phyloP scores from a whole-genome alignment of 768 basidiomycete genomes.

The Naganishia randhawae region DNA sequence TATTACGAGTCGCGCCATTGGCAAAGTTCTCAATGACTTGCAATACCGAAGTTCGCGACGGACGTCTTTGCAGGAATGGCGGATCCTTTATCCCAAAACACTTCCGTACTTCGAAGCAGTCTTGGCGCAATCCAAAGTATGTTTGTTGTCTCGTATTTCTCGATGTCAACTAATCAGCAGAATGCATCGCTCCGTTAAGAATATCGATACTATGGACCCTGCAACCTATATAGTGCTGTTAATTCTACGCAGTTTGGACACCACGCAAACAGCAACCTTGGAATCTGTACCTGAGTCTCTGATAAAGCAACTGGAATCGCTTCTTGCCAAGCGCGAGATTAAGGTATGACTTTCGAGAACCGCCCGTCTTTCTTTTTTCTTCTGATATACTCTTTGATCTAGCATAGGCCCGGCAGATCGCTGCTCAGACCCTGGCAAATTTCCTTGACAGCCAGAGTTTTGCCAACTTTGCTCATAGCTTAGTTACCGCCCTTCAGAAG shows the following conservation, averaged over 20 bases:
- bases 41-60: constrained; percentile 31
- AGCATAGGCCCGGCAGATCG: constrained; percentile 22
- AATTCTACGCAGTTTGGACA: constrained; percentile 20
- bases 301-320: neutral
- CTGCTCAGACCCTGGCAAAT: constrained; percentile 22
- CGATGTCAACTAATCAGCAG: constrained; percentile 2
- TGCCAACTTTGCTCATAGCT: neutral
- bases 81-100: constrained; percentile 37
- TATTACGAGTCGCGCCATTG: constrained; percentile 36
- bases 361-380: neutral
- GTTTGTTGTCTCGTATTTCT: neutral
- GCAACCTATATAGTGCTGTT: constrained; percentile 11
- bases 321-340: constrained; percentile 17
- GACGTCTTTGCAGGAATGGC: constrained; percentile 39
- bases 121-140: constrained; percentile 4
- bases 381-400: neutral
- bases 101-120: constrained; percentile 33
- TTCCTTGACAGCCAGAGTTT: neutral
- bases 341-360: neutral
- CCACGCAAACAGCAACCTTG: no score
- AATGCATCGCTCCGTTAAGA: neutral
- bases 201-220: constrained; percentile 1
- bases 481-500: neutral
- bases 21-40: constrained; percentile 36
- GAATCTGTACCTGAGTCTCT: neutral